Evolutionary conservation across 2,329 filamentous ascomycete genomes (phyloP).

Genomic region (Colletotrichum liaoningense): DNA sequence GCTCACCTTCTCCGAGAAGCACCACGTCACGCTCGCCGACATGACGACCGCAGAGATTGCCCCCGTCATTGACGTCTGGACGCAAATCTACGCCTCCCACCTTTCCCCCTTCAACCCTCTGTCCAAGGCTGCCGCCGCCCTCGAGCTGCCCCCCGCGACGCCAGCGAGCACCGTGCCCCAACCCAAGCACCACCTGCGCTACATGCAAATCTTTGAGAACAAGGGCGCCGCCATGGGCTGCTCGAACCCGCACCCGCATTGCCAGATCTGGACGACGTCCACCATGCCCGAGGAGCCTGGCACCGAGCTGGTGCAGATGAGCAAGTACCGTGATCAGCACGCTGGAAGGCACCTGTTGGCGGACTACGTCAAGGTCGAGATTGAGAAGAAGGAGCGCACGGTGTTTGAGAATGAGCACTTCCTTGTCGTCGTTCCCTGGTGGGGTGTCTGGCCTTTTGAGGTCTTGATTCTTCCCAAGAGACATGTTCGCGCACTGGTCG

Average conservation of each 20-base stretch:
- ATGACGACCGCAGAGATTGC: conserved; percentile 82
- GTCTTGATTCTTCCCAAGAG: conserved; percentile 87
- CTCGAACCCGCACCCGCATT: conserved; percentile 97
- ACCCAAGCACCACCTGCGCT: conserved; percentile 83
- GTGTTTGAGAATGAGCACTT: conserved; percentile 91
- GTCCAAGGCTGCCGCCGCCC: conserved; percentile 50
- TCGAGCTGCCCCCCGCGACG: conserved; percentile 52
- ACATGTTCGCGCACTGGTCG: conserved; percentile 86
- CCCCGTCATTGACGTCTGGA: conserved; percentile 90
- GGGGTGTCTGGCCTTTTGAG: conserved; percentile 98
- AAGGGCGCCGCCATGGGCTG: conserved; percentile 98
- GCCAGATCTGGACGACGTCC: conserved; percentile 95
- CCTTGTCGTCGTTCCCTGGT: conserved; percentile 93
- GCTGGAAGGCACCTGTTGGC: conserved; percentile 80
- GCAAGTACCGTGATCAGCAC: conserved; percentile 81
- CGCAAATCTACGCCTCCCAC: conserved; percentile 86
- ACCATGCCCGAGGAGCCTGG: conserved; percentile 89
- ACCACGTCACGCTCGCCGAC: conserved; percentile 93
- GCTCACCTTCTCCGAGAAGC: conserved; percentile 90
- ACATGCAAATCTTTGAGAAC: conserved; percentile 99
- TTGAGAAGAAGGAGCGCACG: conserved; percentile 83
- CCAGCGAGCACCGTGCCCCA: conserved; percentile 52
- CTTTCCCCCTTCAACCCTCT: conserved; percentile 79
- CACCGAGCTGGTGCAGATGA: conserved; percentile 81
- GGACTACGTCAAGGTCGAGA: conserved; percentile 88